Evolutionary conservation across 768 basidiomycete species (phyloP).

Genomic region (Mycena haematopus): DNA sequence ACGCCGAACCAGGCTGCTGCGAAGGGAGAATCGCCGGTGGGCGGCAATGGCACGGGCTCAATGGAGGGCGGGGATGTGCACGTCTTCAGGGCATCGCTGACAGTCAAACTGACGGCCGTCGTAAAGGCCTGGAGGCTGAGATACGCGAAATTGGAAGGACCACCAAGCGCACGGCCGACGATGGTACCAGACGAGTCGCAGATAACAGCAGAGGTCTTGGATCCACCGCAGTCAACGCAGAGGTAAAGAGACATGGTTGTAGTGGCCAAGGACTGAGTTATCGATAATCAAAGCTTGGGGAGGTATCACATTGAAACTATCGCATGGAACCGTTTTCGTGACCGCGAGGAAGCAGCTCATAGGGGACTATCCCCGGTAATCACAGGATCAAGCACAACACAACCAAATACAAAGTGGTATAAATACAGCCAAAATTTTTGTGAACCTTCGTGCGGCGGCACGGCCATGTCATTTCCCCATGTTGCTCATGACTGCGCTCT

Average conservation of each 20-base stretch:
- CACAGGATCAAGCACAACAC: conserved; percentile 1
- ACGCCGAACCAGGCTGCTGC: conserved; percentile 83
- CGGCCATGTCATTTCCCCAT: conserved; percentile 81
- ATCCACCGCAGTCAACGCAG: conserved; percentile 89
- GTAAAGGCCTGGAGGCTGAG: conserved; percentile 69
- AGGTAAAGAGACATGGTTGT: conserved; percentile 66
- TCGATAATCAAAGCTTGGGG: conserved; percentile 11
- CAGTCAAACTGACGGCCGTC: conserved; percentile 55
- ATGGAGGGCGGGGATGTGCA: conserved; percentile 45
- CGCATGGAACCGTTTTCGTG: neutral
- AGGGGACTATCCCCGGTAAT: conserved; percentile 5
- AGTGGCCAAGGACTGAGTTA: conserved; percentile 7
- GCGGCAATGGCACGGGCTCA: conserved; percentile 46
- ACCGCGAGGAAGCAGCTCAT: conserved; percentile 2
- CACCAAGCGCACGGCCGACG: conserved; percentile 70
- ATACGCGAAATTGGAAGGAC: conserved; percentile 88
- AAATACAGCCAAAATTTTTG: conserved; percentile 26
- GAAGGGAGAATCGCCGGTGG: conserved; percentile 48
- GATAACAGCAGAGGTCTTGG: conserved; percentile 84
- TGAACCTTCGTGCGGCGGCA: conserved; percentile 79
- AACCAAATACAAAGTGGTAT: too few species aligned
- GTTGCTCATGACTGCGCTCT: conserved; percentile 83
- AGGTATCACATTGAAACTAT: conserved; percentile 3
- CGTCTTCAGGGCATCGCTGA: conserved; percentile 59
- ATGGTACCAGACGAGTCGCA: conserved; percentile 61